Conservation (phyloP, 805 yeast species). For the Metschnikowia proteae region DNA sequence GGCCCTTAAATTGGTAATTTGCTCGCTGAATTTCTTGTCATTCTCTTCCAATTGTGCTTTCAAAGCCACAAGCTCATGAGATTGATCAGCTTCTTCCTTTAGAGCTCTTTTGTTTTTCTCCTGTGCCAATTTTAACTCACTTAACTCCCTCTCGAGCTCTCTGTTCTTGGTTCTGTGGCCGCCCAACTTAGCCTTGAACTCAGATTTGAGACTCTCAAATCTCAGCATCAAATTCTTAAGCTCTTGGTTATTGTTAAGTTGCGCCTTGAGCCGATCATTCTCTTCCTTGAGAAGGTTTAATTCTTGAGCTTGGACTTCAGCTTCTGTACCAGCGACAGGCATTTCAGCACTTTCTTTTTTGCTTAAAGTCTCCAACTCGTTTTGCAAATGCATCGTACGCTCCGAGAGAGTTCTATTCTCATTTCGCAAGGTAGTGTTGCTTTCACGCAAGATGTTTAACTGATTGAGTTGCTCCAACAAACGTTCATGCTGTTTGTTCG, state of each 20-base stretch:
- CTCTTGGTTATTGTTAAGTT: conserved; percentile 19
- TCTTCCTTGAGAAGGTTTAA: conserved; percentile 49
- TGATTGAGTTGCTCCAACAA: conserved; percentile 55
- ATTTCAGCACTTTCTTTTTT: conserved; percentile 24
- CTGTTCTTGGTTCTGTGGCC: conserved; percentile 27
- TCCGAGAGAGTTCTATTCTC: conserved; percentile 35
- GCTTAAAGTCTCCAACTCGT: conserved; percentile 45
- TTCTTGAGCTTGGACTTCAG: conserved; percentile 47
- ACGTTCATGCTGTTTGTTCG: conserved; percentile 43
- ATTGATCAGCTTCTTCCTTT: conserved; percentile 11
- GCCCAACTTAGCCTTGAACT: conserved; percentile 24
- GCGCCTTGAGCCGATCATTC: conserved; percentile 53
- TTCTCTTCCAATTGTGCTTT: conserved; percentile 5
- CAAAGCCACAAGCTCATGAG: conserved; percentile 5
- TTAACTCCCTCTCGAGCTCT: conserved; percentile 22
- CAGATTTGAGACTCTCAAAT: conserved; percentile 28
- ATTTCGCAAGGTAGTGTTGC: conserved; percentile 58
- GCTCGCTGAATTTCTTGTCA: conserved; percentile 11
- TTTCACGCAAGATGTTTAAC: conserved; percentile 61
- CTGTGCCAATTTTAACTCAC: conserved; percentile 9
- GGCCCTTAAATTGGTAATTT: conserved; percentile 19
- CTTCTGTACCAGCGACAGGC: conserved; percentile 24
- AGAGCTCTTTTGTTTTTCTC: conserved; percentile 9
- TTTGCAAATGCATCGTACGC: conserved; percentile 36
- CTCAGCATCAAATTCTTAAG: conserved; percentile 29